Percentiles rank a stretch among this genome's conserved stretches.
These are phyloP conservation scores for Citrus medica DNA, from an alignment of 345 rosid species.

Conservation along the genomic window DNA sequence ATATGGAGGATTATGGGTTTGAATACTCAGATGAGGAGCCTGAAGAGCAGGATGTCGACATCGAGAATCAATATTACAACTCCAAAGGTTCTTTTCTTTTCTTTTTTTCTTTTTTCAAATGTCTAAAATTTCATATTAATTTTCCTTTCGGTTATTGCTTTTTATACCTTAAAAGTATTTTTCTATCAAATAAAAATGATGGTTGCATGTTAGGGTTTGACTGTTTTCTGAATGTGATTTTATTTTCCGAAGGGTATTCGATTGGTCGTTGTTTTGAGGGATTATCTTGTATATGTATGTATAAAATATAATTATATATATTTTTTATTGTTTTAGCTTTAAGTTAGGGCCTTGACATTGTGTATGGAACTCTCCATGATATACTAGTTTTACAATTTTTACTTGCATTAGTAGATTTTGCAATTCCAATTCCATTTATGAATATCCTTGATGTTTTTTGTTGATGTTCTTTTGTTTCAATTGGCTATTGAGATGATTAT, in stretches of 20 bases:
- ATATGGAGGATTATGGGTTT: constrained; percentile 99
- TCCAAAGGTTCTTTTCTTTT: constrained; percentile 63
- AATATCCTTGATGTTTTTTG: background rate
- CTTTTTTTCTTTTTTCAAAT: background rate
- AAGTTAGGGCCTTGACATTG: background rate
- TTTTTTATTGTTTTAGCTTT: too few relatives aligned
- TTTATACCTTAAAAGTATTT: too few relatives aligned
- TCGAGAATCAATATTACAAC: constrained; percentile 95
- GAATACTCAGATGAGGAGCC: constrained; percentile 99
- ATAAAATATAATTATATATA: too few relatives aligned
- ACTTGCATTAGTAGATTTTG: background rate
- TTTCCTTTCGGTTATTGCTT: background rate
- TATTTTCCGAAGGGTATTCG: too few relatives aligned
- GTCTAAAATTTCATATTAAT: background rate
- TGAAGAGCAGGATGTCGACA: constrained; percentile 95
- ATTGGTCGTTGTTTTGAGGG: too few relatives aligned
- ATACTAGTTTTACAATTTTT: background rate
- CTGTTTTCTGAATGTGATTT: too few relatives aligned
- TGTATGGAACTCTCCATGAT: background rate
- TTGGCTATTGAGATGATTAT: too few relatives aligned
- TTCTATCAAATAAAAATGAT: background rate
- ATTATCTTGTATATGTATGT: too few relatives aligned
- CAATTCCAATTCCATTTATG: background rate
- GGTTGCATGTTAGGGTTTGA: background rate
- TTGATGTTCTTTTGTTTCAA: background rate